Conservation (phyloP, 2,329 filamentous ascomycete genomes). For the Alternaria metachromatica region DNA sequence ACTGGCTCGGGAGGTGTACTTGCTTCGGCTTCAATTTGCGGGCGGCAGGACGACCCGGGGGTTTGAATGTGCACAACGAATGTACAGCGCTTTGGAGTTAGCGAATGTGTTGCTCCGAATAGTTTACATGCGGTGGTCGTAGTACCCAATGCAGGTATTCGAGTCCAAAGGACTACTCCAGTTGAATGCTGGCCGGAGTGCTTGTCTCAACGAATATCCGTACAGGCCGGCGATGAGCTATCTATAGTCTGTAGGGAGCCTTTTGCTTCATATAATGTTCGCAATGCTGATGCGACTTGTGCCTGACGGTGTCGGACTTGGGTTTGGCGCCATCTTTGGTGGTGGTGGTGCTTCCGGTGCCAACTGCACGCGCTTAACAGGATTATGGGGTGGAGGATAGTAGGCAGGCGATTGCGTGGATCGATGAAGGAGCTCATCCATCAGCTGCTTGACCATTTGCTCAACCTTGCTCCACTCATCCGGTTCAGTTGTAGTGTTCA, state of each 20-base stretch:
- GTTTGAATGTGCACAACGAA: neutral
- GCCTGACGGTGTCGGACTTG: constrained; percentile 45
- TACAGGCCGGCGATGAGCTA: neutral
- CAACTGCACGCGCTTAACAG: constrained; percentile 47
- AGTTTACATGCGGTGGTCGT: neutral
- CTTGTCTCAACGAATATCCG: neutral
- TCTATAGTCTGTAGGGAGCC: neutral
- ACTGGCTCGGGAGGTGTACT: neutral
- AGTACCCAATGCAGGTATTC: neutral
- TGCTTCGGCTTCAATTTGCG: neutral
- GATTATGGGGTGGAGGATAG: constrained; percentile 47
- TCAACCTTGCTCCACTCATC: constrained; percentile 81
- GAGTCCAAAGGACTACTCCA: neutral
- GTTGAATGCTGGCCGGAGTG: neutral
- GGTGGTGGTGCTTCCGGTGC: constrained; percentile 30
- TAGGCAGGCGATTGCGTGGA: constrained; percentile 36
- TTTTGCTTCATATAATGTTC: constrained; percentile 48
- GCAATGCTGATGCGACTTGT: constrained; percentile 55
- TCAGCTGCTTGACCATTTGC: constrained; percentile 63
- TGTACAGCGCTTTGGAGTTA: neutral
- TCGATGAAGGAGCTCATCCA: constrained; percentile 53
- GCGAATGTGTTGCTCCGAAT: neutral
- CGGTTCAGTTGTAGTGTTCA: constrained; percentile 71
- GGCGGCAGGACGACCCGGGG: neutral
- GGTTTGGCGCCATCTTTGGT: constrained; percentile 23